Base-by-base conservation (phyloP, 2,329 filamentous ascomycete genomes). In the Fusarium veterinarium region DNA sequence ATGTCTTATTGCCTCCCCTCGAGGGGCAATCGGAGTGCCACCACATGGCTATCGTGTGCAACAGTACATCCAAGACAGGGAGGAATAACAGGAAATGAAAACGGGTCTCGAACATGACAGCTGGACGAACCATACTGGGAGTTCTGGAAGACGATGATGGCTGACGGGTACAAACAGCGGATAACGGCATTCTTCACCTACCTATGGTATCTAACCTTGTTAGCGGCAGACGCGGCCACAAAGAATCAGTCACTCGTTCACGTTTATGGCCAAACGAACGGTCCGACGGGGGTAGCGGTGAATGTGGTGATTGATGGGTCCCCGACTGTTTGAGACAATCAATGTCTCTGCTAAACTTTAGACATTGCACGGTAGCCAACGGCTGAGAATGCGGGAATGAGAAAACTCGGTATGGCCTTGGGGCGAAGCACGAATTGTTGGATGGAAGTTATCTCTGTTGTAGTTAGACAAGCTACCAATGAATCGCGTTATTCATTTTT, bases 61-160 rank as follows among this genome's bases (percentile, higher is more conserved):
- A 60, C 35, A 38, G 33, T 56, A 23, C 25, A 48, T 56, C 38
- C 23, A 52, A 41, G 28, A 38, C 57, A 64, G 30, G 55, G 44
- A 59, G 35, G 41, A 25, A 30, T 20, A n/a, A 19, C 33, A 49
- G 66, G 61, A 57, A 71, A 73, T 58, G 65, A 33, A 37, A 56
- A 60, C 8, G 3, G 52, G 66, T 58, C 61, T 73, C 48, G 61
- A 64, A 55, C 65, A 67, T 45, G 65, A 59, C 52, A 60, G 56
- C 46, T 45, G 59, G 28, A 65, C 46, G 41, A 55, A 42, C 23
- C 4, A 20, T 12, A 28, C 23, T 52, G 49, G 33, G 25, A 25
- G 17, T 58, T 70, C 37, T 41, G 40, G 40, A 55, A 55, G 45
- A 6, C 23, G 38, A 63, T 31, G 33, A 35, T 37, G 12, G 41